A percentile compares a stretch with the other conserved stretches of the same genome.
Evolutionary conservation across 768 basidiomycete species (phyloP).

Genomic region (Lentinula detonsa): DNA sequence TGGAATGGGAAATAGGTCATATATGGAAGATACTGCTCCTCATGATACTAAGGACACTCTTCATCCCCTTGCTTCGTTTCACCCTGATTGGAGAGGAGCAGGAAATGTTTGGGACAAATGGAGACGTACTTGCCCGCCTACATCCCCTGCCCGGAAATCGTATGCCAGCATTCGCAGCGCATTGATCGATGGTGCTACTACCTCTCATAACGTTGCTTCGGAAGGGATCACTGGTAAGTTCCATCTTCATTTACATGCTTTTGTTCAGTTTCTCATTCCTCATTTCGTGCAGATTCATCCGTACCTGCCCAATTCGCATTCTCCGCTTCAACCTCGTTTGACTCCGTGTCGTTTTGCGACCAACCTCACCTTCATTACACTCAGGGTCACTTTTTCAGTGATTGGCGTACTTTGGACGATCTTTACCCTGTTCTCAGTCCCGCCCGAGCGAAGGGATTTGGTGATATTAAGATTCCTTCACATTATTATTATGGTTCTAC

Average conservation of each 20-base stretch:
- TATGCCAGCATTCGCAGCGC: constrained; percentile 68
- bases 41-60: neutral
- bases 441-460: constrained; percentile 77
- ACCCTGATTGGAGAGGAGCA: constrained; percentile 77
- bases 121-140: constrained; percentile 81
- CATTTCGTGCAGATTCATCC: neutral
- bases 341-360: constrained; percentile 66
- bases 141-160: constrained; percentile 73
- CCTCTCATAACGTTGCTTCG: neutral
- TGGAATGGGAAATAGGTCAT: neutral
- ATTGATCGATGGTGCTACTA: constrained; percentile 15
- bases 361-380: constrained; percentile 78
- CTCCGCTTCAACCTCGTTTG: constrained; percentile 47
- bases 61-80: constrained; percentile 35
- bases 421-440: constrained; percentile 96
- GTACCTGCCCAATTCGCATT: constrained; percentile 59
- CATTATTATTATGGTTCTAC: constrained; percentile 93
- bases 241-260: neutral
- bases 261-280: no score
- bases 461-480: constrained; percentile 87
- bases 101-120: constrained; percentile 94
- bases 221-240: neutral
- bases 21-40: neutral
- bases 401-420: constrained; percentile 84
- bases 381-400: constrained; percentile 96